Conservation (phyloP, 148 eudicot species). For the Nyssa sinensis region DNA sequence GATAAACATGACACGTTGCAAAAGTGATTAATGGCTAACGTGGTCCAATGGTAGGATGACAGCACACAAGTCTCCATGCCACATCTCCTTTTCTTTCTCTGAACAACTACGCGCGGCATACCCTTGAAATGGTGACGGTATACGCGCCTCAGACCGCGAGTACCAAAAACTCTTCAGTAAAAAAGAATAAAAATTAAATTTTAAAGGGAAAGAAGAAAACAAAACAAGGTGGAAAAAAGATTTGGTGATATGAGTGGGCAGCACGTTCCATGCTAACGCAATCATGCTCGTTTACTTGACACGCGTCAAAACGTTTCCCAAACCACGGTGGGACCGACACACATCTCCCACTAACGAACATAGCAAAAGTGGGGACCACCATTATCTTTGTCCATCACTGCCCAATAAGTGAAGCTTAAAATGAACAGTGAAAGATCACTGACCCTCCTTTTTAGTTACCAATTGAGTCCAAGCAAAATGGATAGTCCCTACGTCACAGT, state of each 20-base stretch:
- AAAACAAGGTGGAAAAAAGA: background rate
- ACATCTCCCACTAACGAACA: background rate
- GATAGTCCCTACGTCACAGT: background rate
- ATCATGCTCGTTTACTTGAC: background rate
- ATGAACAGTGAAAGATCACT: background rate
- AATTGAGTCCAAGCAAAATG: background rate
- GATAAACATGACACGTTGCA: too few species aligned
- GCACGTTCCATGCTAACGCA: conserved; percentile 12
- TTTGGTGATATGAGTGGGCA: conserved; percentile 6
- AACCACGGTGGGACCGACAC: background rate
- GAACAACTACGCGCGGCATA: too few species aligned
- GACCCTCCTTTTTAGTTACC: background rate
- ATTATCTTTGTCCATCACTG: background rate
- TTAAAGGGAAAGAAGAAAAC: background rate
- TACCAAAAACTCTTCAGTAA: background rate
- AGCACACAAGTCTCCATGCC: too few species aligned
- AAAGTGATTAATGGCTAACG: too few species aligned
- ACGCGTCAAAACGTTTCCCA: background rate
- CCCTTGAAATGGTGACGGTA: too few species aligned
- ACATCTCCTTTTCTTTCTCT: too few species aligned
- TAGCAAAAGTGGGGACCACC: background rate
- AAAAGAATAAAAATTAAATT: too few species aligned
- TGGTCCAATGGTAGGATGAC: too few species aligned
- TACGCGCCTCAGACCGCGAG: background rate
- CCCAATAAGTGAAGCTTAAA: background rate